Conservation (phyloP, 495 filamentous ascomycete species). For the Lophium mytilinum region DNA sequence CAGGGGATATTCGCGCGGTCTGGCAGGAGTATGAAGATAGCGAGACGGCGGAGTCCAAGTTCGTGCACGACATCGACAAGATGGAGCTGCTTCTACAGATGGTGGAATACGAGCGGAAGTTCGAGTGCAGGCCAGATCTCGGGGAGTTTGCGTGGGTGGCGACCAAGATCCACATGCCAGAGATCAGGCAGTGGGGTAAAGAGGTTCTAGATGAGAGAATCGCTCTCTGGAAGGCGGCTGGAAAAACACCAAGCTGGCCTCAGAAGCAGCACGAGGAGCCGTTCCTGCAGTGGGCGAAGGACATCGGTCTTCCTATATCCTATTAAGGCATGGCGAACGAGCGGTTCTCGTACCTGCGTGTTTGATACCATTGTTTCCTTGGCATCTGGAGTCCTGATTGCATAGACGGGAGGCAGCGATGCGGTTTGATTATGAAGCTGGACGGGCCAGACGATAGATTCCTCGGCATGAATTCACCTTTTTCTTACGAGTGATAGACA, state of each 20-base stretch:
- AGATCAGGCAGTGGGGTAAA: constrained; percentile 71
- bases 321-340: no score
- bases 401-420: no score
- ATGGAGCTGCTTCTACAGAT: constrained; percentile 91
- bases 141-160: constrained; percentile 77
- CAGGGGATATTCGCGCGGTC: constrained; percentile 58
- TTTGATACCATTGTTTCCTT: no score
- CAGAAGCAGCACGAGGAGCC: neutral
- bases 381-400: no score
- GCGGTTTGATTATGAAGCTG: no score
- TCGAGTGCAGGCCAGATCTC: constrained; percentile 58
- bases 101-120: constrained; percentile 84
- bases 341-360: no score
- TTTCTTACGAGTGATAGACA: no score
- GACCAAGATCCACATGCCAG: constrained; percentile 59
- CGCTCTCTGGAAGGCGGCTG: constrained; percentile 53
- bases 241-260: constrained; percentile 10
- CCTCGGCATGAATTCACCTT: no score
- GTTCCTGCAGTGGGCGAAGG: no score
- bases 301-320: no score
- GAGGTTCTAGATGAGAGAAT: constrained; percentile 69
- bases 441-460: no score
- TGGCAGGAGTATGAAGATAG: constrained; percentile 94
- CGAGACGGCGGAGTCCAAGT: constrained; percentile 71
- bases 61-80: constrained; percentile 96